Evolutionary conservation across 2,329 filamentous ascomycete genomes (phyloP).

Genomic region (Trichophyton schoenleinii): DNA sequence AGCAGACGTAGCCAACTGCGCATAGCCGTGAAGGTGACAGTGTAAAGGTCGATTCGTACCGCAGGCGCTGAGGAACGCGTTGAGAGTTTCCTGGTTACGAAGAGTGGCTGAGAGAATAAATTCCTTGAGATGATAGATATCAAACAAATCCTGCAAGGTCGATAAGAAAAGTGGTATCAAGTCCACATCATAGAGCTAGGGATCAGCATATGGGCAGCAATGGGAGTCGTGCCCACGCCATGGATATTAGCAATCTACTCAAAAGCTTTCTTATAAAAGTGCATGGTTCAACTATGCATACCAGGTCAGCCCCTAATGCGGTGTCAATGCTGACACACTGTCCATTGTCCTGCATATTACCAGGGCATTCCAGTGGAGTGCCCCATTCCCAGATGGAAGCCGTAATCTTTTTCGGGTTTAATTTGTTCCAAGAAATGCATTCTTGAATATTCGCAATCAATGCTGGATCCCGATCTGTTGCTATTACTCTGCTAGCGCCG

Average conservation of each 20-base stretch:
- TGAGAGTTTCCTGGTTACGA: constrained; percentile 50
- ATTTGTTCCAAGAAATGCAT: constrained; percentile 26
- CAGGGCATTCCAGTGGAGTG: constrained; percentile 16
- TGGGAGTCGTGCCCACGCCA: not conserved
- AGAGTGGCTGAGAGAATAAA: constrained; percentile 50
- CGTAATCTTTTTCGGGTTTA: constrained; percentile 16
- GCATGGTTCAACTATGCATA: constrained; percentile 15
- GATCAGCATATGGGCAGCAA: not conserved
- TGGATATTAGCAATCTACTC: not conserved
- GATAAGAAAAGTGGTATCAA: constrained; percentile 46
- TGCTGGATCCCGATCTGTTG: constrained; percentile 48
- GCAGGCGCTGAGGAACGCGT: constrained; percentile 45
- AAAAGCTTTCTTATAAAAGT: not conserved
- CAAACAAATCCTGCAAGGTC: constrained; percentile 45
- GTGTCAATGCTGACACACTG: constrained; percentile 22
- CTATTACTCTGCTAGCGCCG: constrained; percentile 40
- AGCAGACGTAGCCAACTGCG: constrained; percentile 5
- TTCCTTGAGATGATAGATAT: constrained; percentile 38
- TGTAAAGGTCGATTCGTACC: constrained; percentile 33
- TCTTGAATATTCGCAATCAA: constrained; percentile 29
- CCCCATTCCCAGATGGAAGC: constrained; percentile 35
- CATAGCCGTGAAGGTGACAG: not conserved
- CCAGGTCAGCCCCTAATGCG: constrained; percentile 32
- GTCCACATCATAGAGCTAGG: constrained; percentile 48
- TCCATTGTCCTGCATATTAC: not conserved